Percentiles rank a stretch among this genome's conserved stretches.
phyloP scores from a whole-genome alignment of 1,284 basidiomycete genomes.

The Cryptococcus sp. region DNA sequence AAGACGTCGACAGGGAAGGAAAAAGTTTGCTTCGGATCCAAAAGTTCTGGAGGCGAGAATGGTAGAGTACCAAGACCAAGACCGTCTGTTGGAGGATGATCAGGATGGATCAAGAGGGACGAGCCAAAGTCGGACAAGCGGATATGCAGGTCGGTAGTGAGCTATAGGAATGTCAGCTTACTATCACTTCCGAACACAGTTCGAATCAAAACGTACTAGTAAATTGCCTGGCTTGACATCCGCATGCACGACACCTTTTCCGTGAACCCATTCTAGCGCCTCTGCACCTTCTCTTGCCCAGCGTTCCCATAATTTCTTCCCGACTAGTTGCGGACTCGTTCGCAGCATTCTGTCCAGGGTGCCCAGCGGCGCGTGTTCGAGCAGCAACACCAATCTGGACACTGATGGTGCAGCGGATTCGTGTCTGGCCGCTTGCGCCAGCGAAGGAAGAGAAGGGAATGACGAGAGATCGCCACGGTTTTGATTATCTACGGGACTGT shows the following conservation, averaged over 20 bases:
- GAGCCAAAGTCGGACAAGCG: constrained; percentile 57
- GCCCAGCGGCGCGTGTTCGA: constrained; percentile 53
- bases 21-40: constrained; percentile 50
- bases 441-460: constrained; percentile 26
- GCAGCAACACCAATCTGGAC: constrained; percentile 48
- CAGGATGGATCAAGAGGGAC: constrained; percentile 52
- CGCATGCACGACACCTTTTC: constrained; percentile 54
- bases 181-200: background rate
- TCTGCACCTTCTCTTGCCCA: constrained; percentile 52
- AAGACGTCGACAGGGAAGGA: constrained; percentile 57
- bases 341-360: constrained; percentile 50
- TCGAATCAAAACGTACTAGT: constrained; percentile 19
- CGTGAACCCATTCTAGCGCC: constrained; percentile 54
- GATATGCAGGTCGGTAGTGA: constrained; percentile 49
- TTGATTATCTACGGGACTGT: background rate
- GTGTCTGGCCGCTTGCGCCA: constrained; percentile 19
- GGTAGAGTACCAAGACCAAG: constrained; percentile 56
- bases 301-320: constrained; percentile 41
- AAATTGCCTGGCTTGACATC: constrained; percentile 56
- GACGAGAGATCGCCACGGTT: constrained; percentile 10
- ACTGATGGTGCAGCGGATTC: constrained; percentile 15
- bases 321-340: constrained; percentile 47
- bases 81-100: constrained; percentile 52
- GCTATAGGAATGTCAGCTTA: constrained; percentile 36
- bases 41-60: constrained; percentile 58